Evolutionary conservation across 805 yeast species (phyloP).

Genomic region (Candida methanosorbosa): DNA sequence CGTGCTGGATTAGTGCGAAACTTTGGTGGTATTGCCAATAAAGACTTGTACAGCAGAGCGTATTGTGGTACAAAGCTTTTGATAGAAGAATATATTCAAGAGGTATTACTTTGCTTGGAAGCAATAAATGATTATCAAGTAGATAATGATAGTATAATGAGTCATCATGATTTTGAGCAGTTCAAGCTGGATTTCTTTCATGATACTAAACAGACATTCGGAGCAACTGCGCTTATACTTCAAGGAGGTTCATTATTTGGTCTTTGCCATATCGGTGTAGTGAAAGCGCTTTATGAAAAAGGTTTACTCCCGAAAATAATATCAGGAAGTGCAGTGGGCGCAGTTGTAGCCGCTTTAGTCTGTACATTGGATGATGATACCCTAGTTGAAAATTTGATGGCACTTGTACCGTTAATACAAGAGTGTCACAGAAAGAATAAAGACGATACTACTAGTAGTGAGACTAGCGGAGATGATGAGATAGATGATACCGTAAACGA

Average conservation of each 20-base stretch:
- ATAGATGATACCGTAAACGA: neutral
- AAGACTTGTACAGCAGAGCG: slow-evolving; percentile 69
- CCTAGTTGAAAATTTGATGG: slow-evolving; percentile 31
- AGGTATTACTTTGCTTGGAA: slow-evolving; percentile 61
- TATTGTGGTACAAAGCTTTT: slow-evolving; percentile 82
- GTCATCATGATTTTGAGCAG: slow-evolving; percentile 41
- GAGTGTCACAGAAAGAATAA: neutral
- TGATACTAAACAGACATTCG: slow-evolving; percentile 80
- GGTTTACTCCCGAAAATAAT: slow-evolving; percentile 76
- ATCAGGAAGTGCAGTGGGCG: slow-evolving; percentile 91
- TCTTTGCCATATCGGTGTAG: slow-evolving; percentile 87
- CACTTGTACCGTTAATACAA: neutral
- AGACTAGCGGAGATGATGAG: too few species aligned
- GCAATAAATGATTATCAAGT: slow-evolving; percentile 39
- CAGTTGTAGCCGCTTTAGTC: slow-evolving; percentile 80
- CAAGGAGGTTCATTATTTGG: slow-evolving; percentile 97
- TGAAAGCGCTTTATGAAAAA: slow-evolving; percentile 68
- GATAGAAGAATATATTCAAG: slow-evolving; percentile 80
- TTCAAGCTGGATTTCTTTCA: slow-evolving; percentile 68
- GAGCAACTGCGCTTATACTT: slow-evolving; percentile 80
- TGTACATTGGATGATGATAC: slow-evolving; percentile 69
- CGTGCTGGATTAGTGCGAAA: slow-evolving; percentile 82
- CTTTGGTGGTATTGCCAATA: slow-evolving; percentile 83
- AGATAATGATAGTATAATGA: slow-evolving; percentile 16
- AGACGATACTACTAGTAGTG: neutral